phyloP scores from a whole-genome alignment of 2,329 filamentous ascomycete genomes.

The Neofusicoccum cordaticola region DNA sequence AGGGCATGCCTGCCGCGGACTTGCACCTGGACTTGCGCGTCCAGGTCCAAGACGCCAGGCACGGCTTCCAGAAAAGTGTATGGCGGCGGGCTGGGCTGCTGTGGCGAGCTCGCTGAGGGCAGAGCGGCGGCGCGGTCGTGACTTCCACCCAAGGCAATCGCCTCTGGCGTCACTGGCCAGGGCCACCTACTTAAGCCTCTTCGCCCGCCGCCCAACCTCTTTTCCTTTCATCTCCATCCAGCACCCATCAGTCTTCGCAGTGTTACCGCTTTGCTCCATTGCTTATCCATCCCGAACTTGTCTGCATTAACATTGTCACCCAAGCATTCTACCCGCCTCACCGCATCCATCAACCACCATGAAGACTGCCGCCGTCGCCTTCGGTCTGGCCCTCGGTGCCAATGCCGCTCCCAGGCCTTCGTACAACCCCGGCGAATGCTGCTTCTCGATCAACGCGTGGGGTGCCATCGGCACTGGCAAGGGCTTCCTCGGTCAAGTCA shows the following conservation, averaged over 20 bases:
- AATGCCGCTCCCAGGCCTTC: neutral
- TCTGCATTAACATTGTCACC: neutral
- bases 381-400: neutral
- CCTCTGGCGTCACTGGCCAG: neutral
- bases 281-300: conserved; percentile 8
- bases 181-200: neutral
- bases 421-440: neutral
- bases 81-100: neutral
- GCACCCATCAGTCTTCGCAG: neutral
- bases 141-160: neutral
- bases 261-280: conserved; percentile 9
- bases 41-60: neutral
- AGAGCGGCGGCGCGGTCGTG: neutral
- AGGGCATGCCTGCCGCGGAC: neutral
- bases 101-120: neutral
- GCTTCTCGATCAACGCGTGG: neutral
- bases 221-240: neutral
- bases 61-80: neutral
- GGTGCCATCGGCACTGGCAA: neutral
- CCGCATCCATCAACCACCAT: neutral
- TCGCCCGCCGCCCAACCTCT: neutral
- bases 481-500: neutral
- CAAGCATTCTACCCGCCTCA: neutral
- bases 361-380: neutral
- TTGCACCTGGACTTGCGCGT: neutral